A percentile compares a stretch with the other conserved stretches of the same genome.
These are phyloP conservation scores for Turritis glabra DNA, from an alignment of 345 rosid genomes.

Conservation along the genomic window DNA sequence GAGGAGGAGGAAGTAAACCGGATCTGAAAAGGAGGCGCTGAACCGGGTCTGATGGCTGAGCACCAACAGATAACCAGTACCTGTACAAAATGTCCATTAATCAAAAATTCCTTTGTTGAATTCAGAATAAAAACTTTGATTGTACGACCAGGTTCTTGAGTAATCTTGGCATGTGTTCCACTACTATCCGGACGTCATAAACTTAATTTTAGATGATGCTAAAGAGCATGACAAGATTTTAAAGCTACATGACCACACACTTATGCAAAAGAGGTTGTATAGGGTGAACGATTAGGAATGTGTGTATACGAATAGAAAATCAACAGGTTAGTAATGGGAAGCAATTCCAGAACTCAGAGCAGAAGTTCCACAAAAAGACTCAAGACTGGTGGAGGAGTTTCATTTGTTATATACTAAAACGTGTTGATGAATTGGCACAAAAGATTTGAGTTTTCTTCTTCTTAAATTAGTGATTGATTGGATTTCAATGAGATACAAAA, in stretches of 20 bases:
- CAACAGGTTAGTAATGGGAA: background rate
- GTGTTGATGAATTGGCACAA: background rate
- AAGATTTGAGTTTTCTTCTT: no score
- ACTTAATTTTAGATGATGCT: background rate
- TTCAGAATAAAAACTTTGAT: background rate
- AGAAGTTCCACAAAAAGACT: no score
- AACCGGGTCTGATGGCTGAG: slow-evolving; percentile 89
- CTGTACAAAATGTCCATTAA: slow-evolving; percentile 37
- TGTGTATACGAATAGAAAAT: background rate
- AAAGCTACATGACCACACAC: background rate
- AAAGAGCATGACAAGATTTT: no score
- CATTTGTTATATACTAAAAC: background rate
- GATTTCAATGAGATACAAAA: background rate
- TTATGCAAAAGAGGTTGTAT: slow-evolving; percentile 1
- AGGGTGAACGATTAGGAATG: background rate
- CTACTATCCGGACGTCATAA: background rate
- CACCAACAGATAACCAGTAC: slow-evolving; percentile 98
- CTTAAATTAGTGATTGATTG: background rate
- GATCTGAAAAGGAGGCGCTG: slow-evolving; percentile 80
- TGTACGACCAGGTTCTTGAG: background rate
- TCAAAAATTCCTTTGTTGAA: background rate
- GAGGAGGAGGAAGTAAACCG: slow-evolving; percentile 86
- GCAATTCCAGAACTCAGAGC: slow-evolving; percentile 1
- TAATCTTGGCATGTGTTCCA: background rate
- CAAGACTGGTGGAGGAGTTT: no score